A percentile compares a stretch with the other conserved stretches of the same genome.
Conservation (phyloP, 2,329 filamentous ascomycete genomes). For the Alternaria burnsii region DNA sequence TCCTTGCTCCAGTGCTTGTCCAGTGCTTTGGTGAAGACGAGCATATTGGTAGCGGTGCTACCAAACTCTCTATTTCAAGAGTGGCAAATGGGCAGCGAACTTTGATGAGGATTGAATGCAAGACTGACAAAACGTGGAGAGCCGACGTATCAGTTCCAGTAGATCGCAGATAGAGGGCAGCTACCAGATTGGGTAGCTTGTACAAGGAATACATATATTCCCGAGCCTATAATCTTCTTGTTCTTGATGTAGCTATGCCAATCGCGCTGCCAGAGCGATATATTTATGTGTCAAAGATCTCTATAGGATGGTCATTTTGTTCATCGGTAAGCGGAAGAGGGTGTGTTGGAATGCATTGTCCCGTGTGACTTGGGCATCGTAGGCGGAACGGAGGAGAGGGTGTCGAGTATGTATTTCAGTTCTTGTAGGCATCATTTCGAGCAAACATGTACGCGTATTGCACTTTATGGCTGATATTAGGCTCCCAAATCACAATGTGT, state of each 20-base stretch:
- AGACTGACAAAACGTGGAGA: too few relatives aligned
- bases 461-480: neutral
- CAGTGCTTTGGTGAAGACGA: too few relatives aligned
- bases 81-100: too few relatives aligned
- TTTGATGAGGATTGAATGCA: too few relatives aligned
- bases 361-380: neutral
- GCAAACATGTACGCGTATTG: rapidly evolving
- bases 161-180: too few relatives aligned
- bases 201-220: neutral
- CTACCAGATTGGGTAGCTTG: neutral
- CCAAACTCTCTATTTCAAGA: too few relatives aligned
- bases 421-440: neutral
- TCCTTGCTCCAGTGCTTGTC: too few relatives aligned
- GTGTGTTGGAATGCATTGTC: neutral
- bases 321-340: neutral
- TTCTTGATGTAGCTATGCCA: neutral
- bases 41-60: too few relatives aligned
- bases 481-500: rapidly evolving
- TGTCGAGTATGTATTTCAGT: neutral
- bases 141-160: too few relatives aligned
- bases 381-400: neutral
- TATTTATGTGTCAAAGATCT: neutral
- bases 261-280: neutral
- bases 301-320: neutral
- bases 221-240: neutral